Base-by-base conservation (phyloP, 192 early-diverging fungal species). In the Backusella psychrophila region DNA sequence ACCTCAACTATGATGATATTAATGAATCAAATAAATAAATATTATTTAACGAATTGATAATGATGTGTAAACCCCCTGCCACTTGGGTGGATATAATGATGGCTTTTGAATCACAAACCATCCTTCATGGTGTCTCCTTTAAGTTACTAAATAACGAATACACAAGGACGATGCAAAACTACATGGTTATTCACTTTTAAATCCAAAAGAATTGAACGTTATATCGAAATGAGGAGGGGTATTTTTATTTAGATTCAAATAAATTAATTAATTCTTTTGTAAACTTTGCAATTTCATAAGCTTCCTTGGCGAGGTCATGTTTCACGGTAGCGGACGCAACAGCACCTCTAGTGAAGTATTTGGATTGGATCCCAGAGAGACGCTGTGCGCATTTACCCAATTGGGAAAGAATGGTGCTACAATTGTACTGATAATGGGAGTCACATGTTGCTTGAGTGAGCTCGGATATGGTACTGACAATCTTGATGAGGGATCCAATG, bases 281-380 rank as follows among this genome's bases (percentile, higher is more conserved):
- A 75, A 85, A 92, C 85, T 94, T 95, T 15, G 95, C 96, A 80
- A 98, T 94, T 75, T 98, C 95, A 85, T 95, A 95, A 66, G 90
- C 82, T 4, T 93, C 93, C 66, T 90, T 92, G 3, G 94, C 94
- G 66, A 98, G 82, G 71, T 92, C 83, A 82, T 95, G 94, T 83
- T 97, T 98, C 71, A 88, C 86, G 75, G 90, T 93, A 39, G 89
- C 89, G 65, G 85, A 83, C 2, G 89, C 80, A 35, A 89, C 81
- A 70, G 88, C 44, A 31, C 70, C 70, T 49, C 70, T 26, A 15
- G 23, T 39, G 19, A 71, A 71, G 5, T 49, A 8, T n/a, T 71
- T 71, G 11, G 70, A 42, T 49, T 71, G 70, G 23, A 71, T 71
- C 23, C 8, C 31, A 11, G 36, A 46, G 4, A 71, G 39, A 31